Evolutionary conservation across 108 stramenopile species (phyloP).

Genomic region (Mediolabrus comicus): DNA sequence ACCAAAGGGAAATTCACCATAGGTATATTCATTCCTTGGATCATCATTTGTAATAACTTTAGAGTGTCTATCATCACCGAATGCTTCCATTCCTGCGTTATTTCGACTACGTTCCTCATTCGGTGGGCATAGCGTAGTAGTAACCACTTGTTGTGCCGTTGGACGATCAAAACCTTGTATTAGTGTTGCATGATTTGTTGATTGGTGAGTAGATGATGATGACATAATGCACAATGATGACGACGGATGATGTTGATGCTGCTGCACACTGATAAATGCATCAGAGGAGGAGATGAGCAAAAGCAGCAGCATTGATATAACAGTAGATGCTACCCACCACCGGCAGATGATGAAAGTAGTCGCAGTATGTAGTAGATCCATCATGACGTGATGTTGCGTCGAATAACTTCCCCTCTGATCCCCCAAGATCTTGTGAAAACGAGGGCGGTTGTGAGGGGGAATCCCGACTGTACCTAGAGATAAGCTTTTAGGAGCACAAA

Average conservation of each 20-base stretch:
- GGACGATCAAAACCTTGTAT: background rate
- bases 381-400: no score
- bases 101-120: slow-evolving; percentile 25
- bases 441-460: no score
- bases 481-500: no score
- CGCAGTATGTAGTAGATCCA: no score
- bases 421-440: no score
- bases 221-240: background rate
- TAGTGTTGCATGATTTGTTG: background rate
- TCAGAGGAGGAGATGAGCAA: background rate
- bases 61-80: background rate
- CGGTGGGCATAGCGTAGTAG: slow-evolving; percentile 11
- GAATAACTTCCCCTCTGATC: no score
- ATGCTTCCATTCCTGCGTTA: slow-evolving; percentile 31
- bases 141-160: slow-evolving; percentile 6
- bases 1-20: slow-evolving; percentile 78
- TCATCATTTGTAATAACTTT: slow-evolving; percentile 41
- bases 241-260: background rate
- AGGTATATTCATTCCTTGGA: slow-evolving; percentile 61
- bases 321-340: background rate
- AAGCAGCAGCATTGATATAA: background rate
- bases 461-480: no score
- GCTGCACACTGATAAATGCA: background rate
- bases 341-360: no score
- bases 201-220: background rate